Conservation (phyloP, 1,284 basidiomycete genomes). For the Marasmius fiardii region DNA sequence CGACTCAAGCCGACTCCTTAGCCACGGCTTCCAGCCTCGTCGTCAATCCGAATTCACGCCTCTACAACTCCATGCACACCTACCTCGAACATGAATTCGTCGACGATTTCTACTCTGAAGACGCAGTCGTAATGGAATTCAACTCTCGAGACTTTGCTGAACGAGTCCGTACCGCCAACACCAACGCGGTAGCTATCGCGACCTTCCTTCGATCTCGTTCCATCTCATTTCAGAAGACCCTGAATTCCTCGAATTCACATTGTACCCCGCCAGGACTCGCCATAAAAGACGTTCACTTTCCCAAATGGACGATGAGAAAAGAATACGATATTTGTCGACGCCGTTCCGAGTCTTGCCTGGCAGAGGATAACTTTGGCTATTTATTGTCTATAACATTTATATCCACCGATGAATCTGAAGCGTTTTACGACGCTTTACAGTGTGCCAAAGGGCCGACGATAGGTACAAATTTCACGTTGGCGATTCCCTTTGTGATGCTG, state of each 20-base stretch:
- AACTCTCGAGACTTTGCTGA: constrained; percentile 91
- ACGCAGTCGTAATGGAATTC: constrained; percentile 95
- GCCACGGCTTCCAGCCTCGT: constrained; percentile 71
- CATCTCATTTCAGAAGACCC: constrained; percentile 16
- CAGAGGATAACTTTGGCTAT: constrained; percentile 79
- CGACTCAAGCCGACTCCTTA: not conserved
- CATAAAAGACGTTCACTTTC: constrained; percentile 90
- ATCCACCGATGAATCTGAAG: constrained; percentile 60
- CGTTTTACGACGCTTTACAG: constrained; percentile 85
- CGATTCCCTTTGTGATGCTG: constrained; percentile 90
- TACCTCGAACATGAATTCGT: constrained; percentile 69
- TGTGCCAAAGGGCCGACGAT: constrained; percentile 92
- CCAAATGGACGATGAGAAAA: constrained; percentile 74
- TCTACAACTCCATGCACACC: constrained; percentile 66
- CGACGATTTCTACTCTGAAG: constrained; percentile 88
- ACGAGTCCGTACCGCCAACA: constrained; percentile 78
- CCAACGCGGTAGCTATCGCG: constrained; percentile 82
- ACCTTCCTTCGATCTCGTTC: constrained; percentile 72
- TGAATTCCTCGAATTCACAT: too few species aligned
- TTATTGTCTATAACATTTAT: constrained; percentile 92
- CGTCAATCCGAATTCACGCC: constrained; percentile 75
- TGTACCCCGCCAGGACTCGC: constrained; percentile 29
- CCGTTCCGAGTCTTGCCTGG: constrained; percentile 32
- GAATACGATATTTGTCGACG: constrained; percentile 71
- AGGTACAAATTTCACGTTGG: constrained; percentile 95